phyloP scores from a whole-genome alignment of 441 rosid genomes.

The Rhodomyrtus psidioides region DNA sequence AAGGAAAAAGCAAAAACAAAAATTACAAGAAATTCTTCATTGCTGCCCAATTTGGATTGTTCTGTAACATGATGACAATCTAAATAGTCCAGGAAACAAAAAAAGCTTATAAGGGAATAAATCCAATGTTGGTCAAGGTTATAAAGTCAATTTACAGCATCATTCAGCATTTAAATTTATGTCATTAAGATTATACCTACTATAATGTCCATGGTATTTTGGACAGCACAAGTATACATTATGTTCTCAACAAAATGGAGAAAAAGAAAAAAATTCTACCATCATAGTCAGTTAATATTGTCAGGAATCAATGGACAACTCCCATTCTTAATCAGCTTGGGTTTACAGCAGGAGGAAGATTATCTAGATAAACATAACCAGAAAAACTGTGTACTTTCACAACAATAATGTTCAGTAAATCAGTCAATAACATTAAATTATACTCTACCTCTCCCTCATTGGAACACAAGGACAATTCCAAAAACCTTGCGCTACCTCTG shows the following conservation, averaged over 20 bases:
- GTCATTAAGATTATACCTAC: background rate
- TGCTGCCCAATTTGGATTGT: background rate
- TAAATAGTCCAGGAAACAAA: background rate
- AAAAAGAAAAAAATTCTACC: background rate
- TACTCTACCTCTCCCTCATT: conserved; percentile 84
- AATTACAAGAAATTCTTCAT: background rate
- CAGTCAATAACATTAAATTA: background rate
- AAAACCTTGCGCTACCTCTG: conserved; percentile 83
- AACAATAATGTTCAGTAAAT: background rate
- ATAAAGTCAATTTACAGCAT: background rate
- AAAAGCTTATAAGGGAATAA: background rate
- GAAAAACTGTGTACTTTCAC: background rate
- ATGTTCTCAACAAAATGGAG: background rate
- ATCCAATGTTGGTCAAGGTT: background rate
- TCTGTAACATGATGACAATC: background rate
- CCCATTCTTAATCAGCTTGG: background rate
- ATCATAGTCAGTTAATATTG: background rate
- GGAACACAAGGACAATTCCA: conserved; percentile 99
- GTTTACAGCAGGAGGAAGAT: background rate
- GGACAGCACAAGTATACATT: background rate
- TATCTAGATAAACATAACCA: background rate
- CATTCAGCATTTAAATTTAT: background rate
- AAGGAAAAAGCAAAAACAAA: background rate
- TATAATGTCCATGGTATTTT: background rate
- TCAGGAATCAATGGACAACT: background rate